Evolutionary conservation across 1,284 basidiomycete species (phyloP).

Genomic region (Pyrrhoderma noxium): DNA sequence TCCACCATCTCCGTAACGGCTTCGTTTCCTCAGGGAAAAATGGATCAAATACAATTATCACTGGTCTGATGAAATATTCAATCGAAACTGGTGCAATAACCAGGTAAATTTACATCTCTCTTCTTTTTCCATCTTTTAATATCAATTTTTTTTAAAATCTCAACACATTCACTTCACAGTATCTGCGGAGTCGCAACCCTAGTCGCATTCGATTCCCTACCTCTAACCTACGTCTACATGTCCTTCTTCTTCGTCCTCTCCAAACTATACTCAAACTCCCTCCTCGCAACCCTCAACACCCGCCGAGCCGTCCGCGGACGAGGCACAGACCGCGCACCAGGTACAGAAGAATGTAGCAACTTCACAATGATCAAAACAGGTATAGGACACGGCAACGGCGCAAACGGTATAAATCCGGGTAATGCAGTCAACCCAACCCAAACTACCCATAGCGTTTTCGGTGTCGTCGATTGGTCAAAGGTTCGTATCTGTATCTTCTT

Average conservation of each 20-base stretch:
- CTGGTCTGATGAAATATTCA: conserved; percentile 43
- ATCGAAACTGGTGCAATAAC: conserved; percentile 33
- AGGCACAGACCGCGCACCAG: conserved; percentile 37
- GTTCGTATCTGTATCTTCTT: background rate
- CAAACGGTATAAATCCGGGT: background rate
- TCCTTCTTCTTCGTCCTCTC: conserved; percentile 54
- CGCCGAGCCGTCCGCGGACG: conserved; percentile 38
- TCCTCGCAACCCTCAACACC: conserved; percentile 58
- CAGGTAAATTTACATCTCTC: background rate
- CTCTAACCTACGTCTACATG: conserved; percentile 50
- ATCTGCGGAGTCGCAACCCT: conserved; percentile 51
- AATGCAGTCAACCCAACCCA: background rate
- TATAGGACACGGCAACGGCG: background rate
- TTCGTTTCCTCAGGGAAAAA: background rate
- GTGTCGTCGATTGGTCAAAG: conserved; percentile 15
- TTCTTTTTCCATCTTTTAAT: background rate
- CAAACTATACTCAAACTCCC: conserved; percentile 63
- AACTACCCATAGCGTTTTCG: conserved; percentile 15
- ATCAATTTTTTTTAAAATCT: background rate
- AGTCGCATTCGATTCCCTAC: conserved; percentile 48
- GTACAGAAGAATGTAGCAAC: conserved; percentile 24
- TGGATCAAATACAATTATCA: conserved; percentile 39
- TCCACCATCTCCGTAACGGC: conserved; percentile 43
- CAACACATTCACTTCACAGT: too few species aligned
- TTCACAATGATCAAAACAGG: conserved; percentile 14